Conservation (phyloP, 352 stramenopile species). For the Aphanomyces astaci region DNA sequence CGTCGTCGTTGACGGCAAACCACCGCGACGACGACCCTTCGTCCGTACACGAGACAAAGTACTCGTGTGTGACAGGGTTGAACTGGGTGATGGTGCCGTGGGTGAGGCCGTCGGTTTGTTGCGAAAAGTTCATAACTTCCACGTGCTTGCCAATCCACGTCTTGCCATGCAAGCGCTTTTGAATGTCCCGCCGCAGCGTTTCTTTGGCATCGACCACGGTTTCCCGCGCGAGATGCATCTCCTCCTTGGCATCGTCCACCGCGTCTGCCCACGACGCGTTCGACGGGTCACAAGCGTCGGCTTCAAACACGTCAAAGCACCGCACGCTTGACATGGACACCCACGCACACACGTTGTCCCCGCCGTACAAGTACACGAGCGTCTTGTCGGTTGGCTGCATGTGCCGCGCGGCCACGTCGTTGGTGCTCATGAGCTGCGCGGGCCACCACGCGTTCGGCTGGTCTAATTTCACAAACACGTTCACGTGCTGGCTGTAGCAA, state of each 20-base stretch:
- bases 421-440: conserved; percentile 56
- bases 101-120: background rate
- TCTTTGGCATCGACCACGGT: conserved; percentile 9
- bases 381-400: conserved; percentile 38
- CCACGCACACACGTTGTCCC: conserved; percentile 57
- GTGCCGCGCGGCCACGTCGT: conserved; percentile 42
- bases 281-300: background rate
- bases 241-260: background rate
- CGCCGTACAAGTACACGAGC: conserved; percentile 47
- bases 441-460: conserved; percentile 67
- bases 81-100: conserved; percentile 10
- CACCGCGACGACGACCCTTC: background rate
- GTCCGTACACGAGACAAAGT: conserved; percentile 6
- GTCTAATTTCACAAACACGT: conserved; percentile 61
- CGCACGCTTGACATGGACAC: conserved; percentile 33
- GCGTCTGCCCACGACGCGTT: background rate
- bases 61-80: background rate
- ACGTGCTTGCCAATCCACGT: conserved; percentile 20
- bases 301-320: conserved; percentile 16
- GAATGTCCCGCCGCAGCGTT: conserved; percentile 10
- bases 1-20: conserved; percentile 3
- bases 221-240: background rate
- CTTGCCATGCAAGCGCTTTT: conserved; percentile 11
- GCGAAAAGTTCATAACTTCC: background rate
- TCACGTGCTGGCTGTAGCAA: conserved; percentile 49